Evolutionary conservation across 2,329 filamentous ascomycete species (phyloP), one percentile per base, ranked within the genome.

Genomic region (Talaromyces sp.): DNA sequence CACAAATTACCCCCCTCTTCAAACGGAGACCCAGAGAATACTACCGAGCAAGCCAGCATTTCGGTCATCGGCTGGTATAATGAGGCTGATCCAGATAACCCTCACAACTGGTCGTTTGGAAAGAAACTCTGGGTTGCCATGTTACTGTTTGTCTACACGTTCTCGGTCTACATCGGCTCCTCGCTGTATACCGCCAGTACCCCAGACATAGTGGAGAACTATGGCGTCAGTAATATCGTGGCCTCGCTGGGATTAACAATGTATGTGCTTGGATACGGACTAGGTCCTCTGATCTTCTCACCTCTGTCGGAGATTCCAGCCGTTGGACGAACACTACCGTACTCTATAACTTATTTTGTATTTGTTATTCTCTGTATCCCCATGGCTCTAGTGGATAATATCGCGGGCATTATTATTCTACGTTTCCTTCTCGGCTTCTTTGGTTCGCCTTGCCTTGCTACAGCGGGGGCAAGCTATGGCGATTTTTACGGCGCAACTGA

Each of bases 351-450:
- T 9, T 87, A 89, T 75, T 81, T 81, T 57, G 74, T 89, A 21
- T 90, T 89, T 68, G 83, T 87, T 51, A 79, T 89, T 60, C 70
- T 90, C 10, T 83, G 81, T 5, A 79, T 89, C 15, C 86, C 86
- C 0, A 83, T 85, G 0, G 83, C 85, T 0, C 69, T 89, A 0
- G 83, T 83, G 3, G 71, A 81, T 45, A 87, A 85, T 73, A 87
- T 85, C 54, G 73, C 82, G 0, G 84, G 84, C 0, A 76, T 90
- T 9, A 78, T 88, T 64, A 82, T 87, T 2, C 75, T 86, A 2
- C 80, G 85, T 1, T 87, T 87, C 70, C 70, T 88, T 3, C 82
- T 84, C 60, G 85, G 84, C 1, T 85, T 88, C 76, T 85, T 87
- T 63, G 85, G 85, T 8, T 83, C 79, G 7, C 86, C 86, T 0